Base-by-base conservation (phyloP, 2,329 filamentous ascomycete species). In the Drechslera avenae region DNA sequence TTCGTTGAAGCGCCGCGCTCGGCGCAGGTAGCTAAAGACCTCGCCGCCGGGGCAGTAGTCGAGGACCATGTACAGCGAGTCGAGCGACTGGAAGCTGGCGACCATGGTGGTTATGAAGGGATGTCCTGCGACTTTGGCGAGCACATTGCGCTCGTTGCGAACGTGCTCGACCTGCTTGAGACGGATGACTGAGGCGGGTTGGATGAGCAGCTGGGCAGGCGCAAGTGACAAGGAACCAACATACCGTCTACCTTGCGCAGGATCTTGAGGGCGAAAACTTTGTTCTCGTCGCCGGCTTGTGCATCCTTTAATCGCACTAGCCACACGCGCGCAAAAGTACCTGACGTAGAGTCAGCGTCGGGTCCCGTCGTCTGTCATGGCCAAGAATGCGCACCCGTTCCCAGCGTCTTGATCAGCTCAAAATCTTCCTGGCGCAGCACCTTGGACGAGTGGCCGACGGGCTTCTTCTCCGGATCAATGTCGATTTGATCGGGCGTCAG, bases 161-260 rank as follows among this genome's bases (percentile, higher is more conserved):
- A 93, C 89, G 73, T 94, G 90, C 75, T 93, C 89, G 61, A 93
- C 86, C 69, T 94, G 90, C 79, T 93, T 93, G 50, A 93, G 82
- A 57, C 87, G 87, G 71, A 94, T 88, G 36, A 94, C 87, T 83
- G 66, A 37, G 53, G 56, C 43, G 52, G 17, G 39, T 39, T 48
- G 19, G 46, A 67, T 57, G 26, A 68, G 63, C 55, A 51, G 46
- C 34, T 52, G 57, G 48, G 46, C 21, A 40, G 49, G 42, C 43
- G 54, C 28, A 44, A 5, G 13, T 2, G 21, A 43, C 16, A 23
- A 33, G 19, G 18, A 8, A 39, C 34, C 7, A 28, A 59, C 73
- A 47, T 71, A 79, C 77, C 76, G 65, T 83, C 80, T 39, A 77
- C 75, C 66, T 83, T 83, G 60, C 88, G 85, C 59, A 93, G 75